A percentile compares a stretch with the other conserved stretches of the same genome.
Evolutionary conservation across 2,329 filamentous ascomycete genomes (phyloP).

Genomic region (Phyllosticta citribraziliensis): DNA sequence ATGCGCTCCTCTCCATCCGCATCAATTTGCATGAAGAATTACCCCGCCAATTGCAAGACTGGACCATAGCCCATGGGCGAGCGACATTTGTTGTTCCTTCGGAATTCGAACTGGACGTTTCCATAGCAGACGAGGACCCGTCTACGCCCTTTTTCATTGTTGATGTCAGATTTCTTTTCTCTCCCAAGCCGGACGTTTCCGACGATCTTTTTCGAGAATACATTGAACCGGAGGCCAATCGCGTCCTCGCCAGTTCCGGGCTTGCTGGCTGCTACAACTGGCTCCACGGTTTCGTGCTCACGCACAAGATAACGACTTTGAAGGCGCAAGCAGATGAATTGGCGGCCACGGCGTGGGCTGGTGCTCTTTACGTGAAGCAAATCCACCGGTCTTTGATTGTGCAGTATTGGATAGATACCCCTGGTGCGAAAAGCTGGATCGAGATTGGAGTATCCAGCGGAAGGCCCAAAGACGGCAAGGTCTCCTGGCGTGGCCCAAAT

Average conservation of each 20-base stretch:
- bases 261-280: conserved; percentile 74
- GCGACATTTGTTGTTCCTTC: conserved; percentile 75
- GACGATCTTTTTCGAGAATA: conserved; percentile 50
- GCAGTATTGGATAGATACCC: conserved; percentile 76
- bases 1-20: conserved; percentile 71
- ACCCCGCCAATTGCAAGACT: conserved; percentile 67
- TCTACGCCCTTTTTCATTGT: conserved; percentile 87
- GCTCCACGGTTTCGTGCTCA: conserved; percentile 78
- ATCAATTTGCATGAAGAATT: conserved; percentile 79
- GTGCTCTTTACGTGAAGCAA: conserved; percentile 65
- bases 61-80: conserved; percentile 71
- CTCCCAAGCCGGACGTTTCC: conserved; percentile 53
- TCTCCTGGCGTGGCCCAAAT: conserved; percentile 24
- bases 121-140: conserved; percentile 76
- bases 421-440: conserved; percentile 76
- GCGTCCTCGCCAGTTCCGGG: conserved; percentile 56
- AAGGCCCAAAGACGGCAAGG: conserved; percentile 25
- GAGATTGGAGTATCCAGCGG: conserved; percentile 73
- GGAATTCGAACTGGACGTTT: conserved; percentile 90
- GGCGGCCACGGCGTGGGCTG: conserved; percentile 62
- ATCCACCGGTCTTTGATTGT: conserved; percentile 74
- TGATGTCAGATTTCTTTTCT: conserved; percentile 77
- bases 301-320: conserved; percentile 79
- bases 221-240: conserved; percentile 65
- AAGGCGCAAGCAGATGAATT: conserved; percentile 67